A percentile compares a stretch with the other conserved stretches of the same genome.
These are phyloP conservation scores for Aschersonia sp. DNA, from an alignment of 2,329 filamentous ascomycete genomes.

Conservation along the genomic window DNA sequence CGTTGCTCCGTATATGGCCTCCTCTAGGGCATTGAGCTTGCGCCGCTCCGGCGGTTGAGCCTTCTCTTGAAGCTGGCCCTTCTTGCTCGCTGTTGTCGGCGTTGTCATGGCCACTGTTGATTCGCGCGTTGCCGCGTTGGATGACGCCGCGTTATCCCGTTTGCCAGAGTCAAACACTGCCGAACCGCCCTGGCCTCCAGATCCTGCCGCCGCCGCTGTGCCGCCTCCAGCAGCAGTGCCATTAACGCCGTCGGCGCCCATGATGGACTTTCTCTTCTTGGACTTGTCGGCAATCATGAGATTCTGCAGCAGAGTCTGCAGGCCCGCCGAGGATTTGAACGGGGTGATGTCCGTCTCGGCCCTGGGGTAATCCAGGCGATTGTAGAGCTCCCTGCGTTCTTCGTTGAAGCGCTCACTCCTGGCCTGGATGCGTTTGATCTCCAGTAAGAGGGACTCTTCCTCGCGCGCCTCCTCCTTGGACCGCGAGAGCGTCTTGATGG, in stretches of 20 bases:
- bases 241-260: slow-evolving; percentile 43
- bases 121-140: slow-evolving; percentile 20
- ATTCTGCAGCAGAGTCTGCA: slow-evolving; percentile 69
- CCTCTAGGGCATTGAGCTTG: slow-evolving; percentile 61
- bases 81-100: slow-evolving; percentile 32
- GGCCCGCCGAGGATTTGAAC: slow-evolving; percentile 69
- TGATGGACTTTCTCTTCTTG: slow-evolving; percentile 70
- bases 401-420: slow-evolving; percentile 76
- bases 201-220: slow-evolving; percentile 13
- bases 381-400: slow-evolving; percentile 77
- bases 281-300: slow-evolving; percentile 73
- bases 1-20: slow-evolving; percentile 68
- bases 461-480: slow-evolving; percentile 82
- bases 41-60: slow-evolving; percentile 39
- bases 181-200: slow-evolving; percentile 19
- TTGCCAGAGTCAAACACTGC: slow-evolving; percentile 23
- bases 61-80: slow-evolving; percentile 21
- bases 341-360: slow-evolving; percentile 54
- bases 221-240: neutral
- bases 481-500: slow-evolving; percentile 62
- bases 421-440: slow-evolving; percentile 82
- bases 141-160: slow-evolving; percentile 39
- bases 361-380: slow-evolving; percentile 69
- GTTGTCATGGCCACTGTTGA: slow-evolving; percentile 17
- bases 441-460: slow-evolving; percentile 76